Percentiles rank a stretch among this genome's conserved stretches.
phyloP scores from a whole-genome alignment of 2,329 filamentous ascomycete species.

The Rutstroemia sp. region DNA sequence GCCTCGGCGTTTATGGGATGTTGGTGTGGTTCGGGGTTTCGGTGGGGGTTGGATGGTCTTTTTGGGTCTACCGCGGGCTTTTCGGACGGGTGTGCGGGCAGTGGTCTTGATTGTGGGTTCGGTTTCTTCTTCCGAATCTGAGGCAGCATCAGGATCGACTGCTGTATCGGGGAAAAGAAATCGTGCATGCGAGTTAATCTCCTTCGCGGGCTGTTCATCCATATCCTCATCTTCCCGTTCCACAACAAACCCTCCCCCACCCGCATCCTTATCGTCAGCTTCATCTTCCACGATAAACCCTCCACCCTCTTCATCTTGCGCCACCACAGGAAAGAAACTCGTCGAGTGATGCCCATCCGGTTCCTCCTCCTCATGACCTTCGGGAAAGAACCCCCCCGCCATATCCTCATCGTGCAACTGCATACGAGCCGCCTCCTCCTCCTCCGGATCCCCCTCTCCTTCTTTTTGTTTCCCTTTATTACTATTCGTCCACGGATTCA shows the following conservation, averaged over 20 bases:
- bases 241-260: constrained; percentile 23
- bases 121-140: constrained; percentile 12
- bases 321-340: constrained; percentile 27
- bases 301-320: constrained; percentile 16
- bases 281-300: constrained; percentile 26
- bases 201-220: background rate
- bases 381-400: constrained; percentile 55
- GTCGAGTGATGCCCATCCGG: constrained; percentile 11
- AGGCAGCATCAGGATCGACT: background rate
- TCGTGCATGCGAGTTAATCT: constrained; percentile 14
- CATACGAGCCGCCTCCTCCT: constrained; percentile 21
- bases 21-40: background rate
- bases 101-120: constrained; percentile 1
- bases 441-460: constrained; percentile 22
- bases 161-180: constrained; percentile 12
- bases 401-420: constrained; percentile 40
- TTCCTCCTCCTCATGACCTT: constrained; percentile 45
- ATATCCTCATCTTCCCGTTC: constrained; percentile 14
- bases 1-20: constrained; percentile 10
- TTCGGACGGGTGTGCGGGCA: constrained; percentile 5
- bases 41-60: constrained; percentile 8
- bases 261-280: constrained; percentile 6
- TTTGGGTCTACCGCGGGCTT: constrained; percentile 16
- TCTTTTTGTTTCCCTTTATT: constrained; percentile 27
- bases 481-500: constrained; percentile 45